Percentiles rank a stretch among this genome's conserved stretches.
phyloP scores from a whole-genome alignment of 805 yeast species.

The Sporopachydermia quercuum region DNA sequence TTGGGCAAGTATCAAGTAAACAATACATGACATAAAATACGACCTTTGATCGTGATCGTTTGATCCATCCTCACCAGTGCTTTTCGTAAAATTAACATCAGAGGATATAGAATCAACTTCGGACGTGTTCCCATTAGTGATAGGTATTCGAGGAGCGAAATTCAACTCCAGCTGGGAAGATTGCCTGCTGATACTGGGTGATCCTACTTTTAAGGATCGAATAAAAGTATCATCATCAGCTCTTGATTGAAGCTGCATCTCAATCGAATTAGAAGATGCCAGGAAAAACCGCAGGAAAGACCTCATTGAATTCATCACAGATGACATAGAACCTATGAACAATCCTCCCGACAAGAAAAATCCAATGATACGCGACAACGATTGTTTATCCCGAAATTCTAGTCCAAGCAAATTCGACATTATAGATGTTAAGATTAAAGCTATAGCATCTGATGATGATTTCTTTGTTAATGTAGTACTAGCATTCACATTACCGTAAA shows the following conservation, averaged over 20 bases:
- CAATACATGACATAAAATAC: constrained; percentile 10
- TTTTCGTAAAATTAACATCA: not conserved
- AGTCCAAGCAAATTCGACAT: constrained; percentile 6
- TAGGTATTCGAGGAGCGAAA: too few relatives aligned
- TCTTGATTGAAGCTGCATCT: not conserved
- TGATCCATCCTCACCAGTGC: not conserved
- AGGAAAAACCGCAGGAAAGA: constrained; percentile 18
- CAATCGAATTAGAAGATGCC: constrained; percentile 8
- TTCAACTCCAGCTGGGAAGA: too few relatives aligned
- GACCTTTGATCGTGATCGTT: not conserved
- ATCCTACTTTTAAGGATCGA: not conserved
- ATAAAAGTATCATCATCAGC: constrained; percentile 1
- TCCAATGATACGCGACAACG: constrained; percentile 24
- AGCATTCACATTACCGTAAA: not conserved
- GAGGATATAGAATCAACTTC: too few relatives aligned
- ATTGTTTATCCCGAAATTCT: constrained; percentile 14
- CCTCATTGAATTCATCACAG: constrained; percentile 20
- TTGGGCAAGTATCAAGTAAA: constrained; percentile 18
- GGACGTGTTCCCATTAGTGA: too few relatives aligned
- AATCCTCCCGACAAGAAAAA: constrained; percentile 23
- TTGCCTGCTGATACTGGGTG: too few relatives aligned
- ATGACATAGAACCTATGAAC: constrained; percentile 20
- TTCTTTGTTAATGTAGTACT: not conserved
- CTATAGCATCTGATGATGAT: constrained; percentile 12
- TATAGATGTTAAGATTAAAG: constrained; percentile 12